Evolutionary conservation across 73 alveolate genomes (phyloP).

Genomic region (Uronychia setigera): DNA sequence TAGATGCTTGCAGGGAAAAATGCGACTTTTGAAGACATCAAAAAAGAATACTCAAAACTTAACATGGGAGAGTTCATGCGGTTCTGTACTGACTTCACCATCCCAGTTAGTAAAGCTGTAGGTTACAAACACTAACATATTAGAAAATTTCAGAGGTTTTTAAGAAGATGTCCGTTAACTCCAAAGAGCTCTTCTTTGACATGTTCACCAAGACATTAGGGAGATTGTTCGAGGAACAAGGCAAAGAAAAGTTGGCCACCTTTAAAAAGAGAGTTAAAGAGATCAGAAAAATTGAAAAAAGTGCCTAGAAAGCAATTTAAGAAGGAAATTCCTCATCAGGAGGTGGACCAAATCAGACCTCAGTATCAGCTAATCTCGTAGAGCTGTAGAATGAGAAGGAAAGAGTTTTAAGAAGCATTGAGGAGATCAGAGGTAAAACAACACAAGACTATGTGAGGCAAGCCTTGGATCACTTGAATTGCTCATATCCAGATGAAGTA

Average conservation of each 20-base stretch:
- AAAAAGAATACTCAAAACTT: slow-evolving; percentile 68
- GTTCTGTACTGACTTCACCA: slow-evolving; percentile 81
- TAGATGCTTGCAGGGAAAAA: slow-evolving; percentile 81
- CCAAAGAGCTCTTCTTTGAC: slow-evolving; percentile 72
- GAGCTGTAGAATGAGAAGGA: slow-evolving; percentile 23
- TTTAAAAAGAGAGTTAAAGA: slow-evolving; percentile 59
- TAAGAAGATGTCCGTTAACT: slow-evolving; percentile 64
- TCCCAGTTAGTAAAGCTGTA: slow-evolving; percentile 66
- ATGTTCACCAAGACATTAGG: slow-evolving; percentile 64
- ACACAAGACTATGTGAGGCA: not conserved
- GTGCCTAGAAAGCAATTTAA: not conserved
- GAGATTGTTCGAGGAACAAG: slow-evolving; percentile 58
- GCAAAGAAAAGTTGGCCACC: slow-evolving; percentile 61
- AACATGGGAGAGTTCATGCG: slow-evolving; percentile 83
- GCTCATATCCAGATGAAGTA: slow-evolving; percentile 2
- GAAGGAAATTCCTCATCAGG: not conserved
- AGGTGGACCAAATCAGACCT: too few species aligned
- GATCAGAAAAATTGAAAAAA: slow-evolving; percentile 37
- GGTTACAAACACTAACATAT: not conserved
- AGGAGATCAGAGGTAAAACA: not conserved
- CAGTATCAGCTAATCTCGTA: not conserved
- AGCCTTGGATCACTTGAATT: slow-evolving; percentile 4
- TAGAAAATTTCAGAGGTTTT: slow-evolving; percentile 56
- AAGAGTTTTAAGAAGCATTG: not conserved
- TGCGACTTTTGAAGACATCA: slow-evolving; percentile 85